Base-by-base conservation (phyloP, 495 filamentous ascomycete species). In the Thozetella sp. region DNA sequence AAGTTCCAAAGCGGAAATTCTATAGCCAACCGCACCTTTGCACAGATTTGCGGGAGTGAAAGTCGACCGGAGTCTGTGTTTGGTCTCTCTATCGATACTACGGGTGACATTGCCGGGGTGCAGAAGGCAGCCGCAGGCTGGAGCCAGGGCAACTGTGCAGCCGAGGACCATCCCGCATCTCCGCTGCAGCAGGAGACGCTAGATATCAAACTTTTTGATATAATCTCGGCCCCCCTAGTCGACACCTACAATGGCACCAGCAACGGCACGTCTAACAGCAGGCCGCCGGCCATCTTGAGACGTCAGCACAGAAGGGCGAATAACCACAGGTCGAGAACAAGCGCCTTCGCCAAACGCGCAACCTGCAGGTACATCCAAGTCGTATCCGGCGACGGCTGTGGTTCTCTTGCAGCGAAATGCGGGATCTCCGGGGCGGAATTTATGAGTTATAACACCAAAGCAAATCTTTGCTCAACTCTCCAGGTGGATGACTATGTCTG, bases 341-440 rank as follows among this genome's bases (percentile, higher is more conserved):
- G n/a, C n/a, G n/a, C n/a, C n/a, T n/a, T n/a, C n/a, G n/a, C n/a
- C n/a, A n/a, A n/a, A n/a, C 43, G 43, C 10, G 43, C 9, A 4
- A 55, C 43, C 43, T 43, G 26, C 51, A 60, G 25, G 43, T 37
- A 53, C 51, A 22, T 12, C 13, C 27, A 2, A 3, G 34, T 20
- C 12, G 43, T 26, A 22, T 48, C 23, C 22, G 43, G 24, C 19
- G 20, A 57, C 30, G 12, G 11, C 4, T 76, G 74, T 27, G 55
- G 12, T 15, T 48, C 64, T 2, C 59, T 77, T 22, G 72, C 68
- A 0, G 50, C 54, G 1, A 62, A 64, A 27, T 78, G 76, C 53
- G 68, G 66, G 11, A 71, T 76, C 17, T 58, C 66, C 3, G 50
- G n/a, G 3, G 59, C 51, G 1, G 67, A 77, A 24, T 71, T 76